These are phyloP conservation scores for Glonium stellatum DNA, from an alignment of 495 filamentous ascomycete species.

Conservation along the genomic window DNA sequence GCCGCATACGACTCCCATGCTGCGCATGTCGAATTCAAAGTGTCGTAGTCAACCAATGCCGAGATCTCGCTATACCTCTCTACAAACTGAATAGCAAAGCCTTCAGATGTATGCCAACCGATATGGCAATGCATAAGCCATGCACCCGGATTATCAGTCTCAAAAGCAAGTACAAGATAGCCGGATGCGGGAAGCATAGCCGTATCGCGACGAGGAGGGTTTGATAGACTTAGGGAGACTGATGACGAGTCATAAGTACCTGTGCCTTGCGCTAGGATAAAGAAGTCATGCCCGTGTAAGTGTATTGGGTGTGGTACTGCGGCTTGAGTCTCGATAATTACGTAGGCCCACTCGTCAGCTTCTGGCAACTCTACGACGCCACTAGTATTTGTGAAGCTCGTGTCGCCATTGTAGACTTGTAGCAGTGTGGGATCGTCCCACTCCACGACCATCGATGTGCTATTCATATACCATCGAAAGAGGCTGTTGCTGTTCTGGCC, in stretches of 20 bases:
- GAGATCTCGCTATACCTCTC: constrained; percentile 28
- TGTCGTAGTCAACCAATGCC: neutral
- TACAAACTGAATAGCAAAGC: constrained; percentile 36
- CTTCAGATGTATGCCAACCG: constrained; percentile 32
- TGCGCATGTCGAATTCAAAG: neutral
- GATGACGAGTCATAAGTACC: constrained; percentile 13
- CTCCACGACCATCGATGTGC: constrained; percentile 31
- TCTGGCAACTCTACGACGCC: constrained; percentile 31
- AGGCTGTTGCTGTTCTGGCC: constrained; percentile 20
- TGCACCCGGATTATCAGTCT: constrained; percentile 32
- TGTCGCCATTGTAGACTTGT: constrained; percentile 25
- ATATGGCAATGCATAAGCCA: constrained; percentile 38
- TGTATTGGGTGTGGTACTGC: constrained; percentile 32
- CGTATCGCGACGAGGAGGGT: constrained; percentile 32
- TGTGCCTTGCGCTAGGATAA: constrained; percentile 28
- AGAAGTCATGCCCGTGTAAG: constrained; percentile 37
- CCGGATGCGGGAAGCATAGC: constrained; percentile 29
- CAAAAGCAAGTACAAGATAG: constrained; percentile 31
- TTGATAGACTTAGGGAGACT: constrained; percentile 25
- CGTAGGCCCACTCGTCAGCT: constrained; percentile 34
- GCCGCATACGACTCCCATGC: neutral
- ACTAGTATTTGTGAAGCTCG: constrained; percentile 22
- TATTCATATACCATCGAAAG: constrained; percentile 35
- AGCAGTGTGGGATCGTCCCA: constrained; percentile 33
- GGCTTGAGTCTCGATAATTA: constrained; percentile 30